A percentile compares a stretch with the other conserved stretches of the same genome.
Evolutionary conservation across 768 basidiomycete species (phyloP).

Genomic region (Amanita phalloides): DNA sequence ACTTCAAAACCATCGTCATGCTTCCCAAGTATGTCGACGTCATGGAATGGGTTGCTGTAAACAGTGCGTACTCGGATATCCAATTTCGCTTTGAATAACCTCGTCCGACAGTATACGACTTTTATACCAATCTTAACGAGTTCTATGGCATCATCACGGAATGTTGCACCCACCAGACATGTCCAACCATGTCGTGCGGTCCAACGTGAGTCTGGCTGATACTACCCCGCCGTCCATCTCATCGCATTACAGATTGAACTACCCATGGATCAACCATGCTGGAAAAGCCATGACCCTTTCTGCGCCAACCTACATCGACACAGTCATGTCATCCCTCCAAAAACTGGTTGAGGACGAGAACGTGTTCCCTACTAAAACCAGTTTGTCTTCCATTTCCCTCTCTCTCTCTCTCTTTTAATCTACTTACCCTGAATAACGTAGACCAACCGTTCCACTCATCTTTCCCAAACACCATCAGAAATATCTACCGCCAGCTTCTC

Average conservation of each 20-base stretch:
- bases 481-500: slow-evolving; percentile 93
- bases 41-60: slow-evolving; percentile 96
- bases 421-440: slow-evolving; percentile 15
- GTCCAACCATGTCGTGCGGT: slow-evolving; percentile 90
- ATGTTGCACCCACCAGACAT: slow-evolving; percentile 81
- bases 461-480: slow-evolving; percentile 86
- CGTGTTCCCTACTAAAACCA: slow-evolving; percentile 92
- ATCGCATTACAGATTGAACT: slow-evolving; percentile 56
- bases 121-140: slow-evolving; percentile 94
- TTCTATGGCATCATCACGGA: slow-evolving; percentile 94
- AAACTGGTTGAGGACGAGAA: slow-evolving; percentile 90
- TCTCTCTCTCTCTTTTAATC: background rate
- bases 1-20: slow-evolving; percentile 97
- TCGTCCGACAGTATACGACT: slow-evolving; percentile 70
- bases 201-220: slow-evolving; percentile 45
- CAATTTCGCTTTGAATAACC: background rate
- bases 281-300: slow-evolving; percentile 81
- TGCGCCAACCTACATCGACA: slow-evolving; percentile 95
- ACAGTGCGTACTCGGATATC: slow-evolving; percentile 46
- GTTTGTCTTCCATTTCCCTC: slow-evolving; percentile 28
- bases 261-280: slow-evolving; percentile 89
- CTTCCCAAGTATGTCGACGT: slow-evolving; percentile 92
- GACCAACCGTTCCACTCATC: slow-evolving; percentile 80
- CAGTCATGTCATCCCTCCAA: slow-evolving; percentile 95
- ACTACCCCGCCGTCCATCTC: background rate